Base-by-base conservation (phyloP, 805 yeast genomes). In the Saccharomycopsis capsularis region DNA sequence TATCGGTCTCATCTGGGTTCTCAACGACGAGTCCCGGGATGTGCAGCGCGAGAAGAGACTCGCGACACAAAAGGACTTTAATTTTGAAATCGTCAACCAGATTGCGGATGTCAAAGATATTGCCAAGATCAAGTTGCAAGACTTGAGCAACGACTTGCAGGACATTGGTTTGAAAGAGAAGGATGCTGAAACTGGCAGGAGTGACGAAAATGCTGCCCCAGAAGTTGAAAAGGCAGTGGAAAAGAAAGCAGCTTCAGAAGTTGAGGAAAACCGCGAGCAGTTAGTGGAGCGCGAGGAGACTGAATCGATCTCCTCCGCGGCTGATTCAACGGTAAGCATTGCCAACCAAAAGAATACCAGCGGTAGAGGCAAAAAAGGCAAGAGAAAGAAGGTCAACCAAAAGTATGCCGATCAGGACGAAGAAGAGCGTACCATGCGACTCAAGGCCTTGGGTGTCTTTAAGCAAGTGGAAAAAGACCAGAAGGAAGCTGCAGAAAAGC, bases 351-450 rank as follows among this genome's bases (percentile, higher is more conserved):
- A 7, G 45, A 50, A 64, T 19, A 71, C 70, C 16, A 73, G 69
- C 35, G 80, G 82, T 4, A 78, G 97, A 58, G 97, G 98, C 42
- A 88, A 85, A 65, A 87, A 83, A 60, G 83, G 85, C 36, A 89
- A 89, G 60, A 60, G 85, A 64, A 87, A 85, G 70, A 89, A 86
- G 60, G 85, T 88, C 48, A 82, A 82, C 37, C 73, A 76, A 52
- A 91, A 90, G 60, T 91, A 91, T 60, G 87, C 81, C 2, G 89
- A 84, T 52, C 98, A 91, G 65, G 98, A 91, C 62, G 96, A 87
- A 46, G 93, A 85, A 49, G 98, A 91, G 58, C 75, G 89, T 48
- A 59, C 66, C 41, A 58, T 82, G 49, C 74, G 95, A 55, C 79
- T 91, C 85, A 79, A 83, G 51, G 85, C 84, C 1, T 67, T 91